These are phyloP conservation scores for Drechslerella coelobrocha DNA, from an alignment of 2,329 filamentous ascomycete species.

Conservation along the genomic window DNA sequence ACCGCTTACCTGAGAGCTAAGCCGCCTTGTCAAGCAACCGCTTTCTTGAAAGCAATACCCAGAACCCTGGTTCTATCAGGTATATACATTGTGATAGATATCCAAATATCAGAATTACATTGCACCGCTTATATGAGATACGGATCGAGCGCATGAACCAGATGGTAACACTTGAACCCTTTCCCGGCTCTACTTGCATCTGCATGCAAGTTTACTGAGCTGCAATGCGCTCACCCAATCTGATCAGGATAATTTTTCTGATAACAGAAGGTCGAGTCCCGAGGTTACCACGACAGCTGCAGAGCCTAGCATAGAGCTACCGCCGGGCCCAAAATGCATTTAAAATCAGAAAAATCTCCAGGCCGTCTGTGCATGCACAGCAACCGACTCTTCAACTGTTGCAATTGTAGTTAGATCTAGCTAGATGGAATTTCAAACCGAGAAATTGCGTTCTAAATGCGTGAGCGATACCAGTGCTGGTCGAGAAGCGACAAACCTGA, in stretches of 20 bases:
- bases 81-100: not conserved
- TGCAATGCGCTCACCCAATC: not conserved
- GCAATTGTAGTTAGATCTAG: not conserved
- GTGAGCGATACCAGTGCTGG: constrained; percentile 16
- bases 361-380: not conserved
- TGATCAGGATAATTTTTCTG: not conserved
- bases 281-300: not conserved
- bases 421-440: constrained; percentile 7
- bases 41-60: constrained; percentile 7
- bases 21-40: constrained; percentile 2
- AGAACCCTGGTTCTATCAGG: constrained; percentile 1
- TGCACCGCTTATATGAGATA: too few relatives aligned
- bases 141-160: not conserved
- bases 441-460: constrained; percentile 24
- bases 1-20: constrained; percentile 32
- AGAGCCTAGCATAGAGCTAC: not conserved
- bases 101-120: too few relatives aligned
- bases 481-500: constrained; percentile 22
- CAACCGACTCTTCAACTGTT: too few relatives aligned
- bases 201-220: not conserved
- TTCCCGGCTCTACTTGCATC: not conserved
- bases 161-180: not conserved
- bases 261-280: not conserved
- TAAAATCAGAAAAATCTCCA: not conserved
- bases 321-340: not conserved